Base-by-base conservation (phyloP, 2,329 filamentous ascomycete genomes). In the Fusarium devonianum region DNA sequence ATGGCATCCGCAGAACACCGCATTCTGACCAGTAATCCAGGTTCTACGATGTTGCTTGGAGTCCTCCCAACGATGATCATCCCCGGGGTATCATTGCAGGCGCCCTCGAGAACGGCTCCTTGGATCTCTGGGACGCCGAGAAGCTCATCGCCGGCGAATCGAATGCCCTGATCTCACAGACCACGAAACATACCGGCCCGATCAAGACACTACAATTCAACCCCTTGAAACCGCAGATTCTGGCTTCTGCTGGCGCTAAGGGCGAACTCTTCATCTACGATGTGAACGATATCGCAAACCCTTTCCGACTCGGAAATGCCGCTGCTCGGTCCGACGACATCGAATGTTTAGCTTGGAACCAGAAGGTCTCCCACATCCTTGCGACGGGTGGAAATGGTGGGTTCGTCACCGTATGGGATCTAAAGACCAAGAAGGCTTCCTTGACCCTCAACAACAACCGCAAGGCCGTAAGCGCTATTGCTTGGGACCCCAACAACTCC, bases 201-300 rank as follows among this genome's bases (percentile, higher is more conserved):
- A 92, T 97, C 75, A 97, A 97, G 75, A 86, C 94, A 19, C 78
- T 99, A 54, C 92, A 99, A 72, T 99, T 97, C 83, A 99, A 99
- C 74, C 92, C 93, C 9, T 83, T 91, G 73, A 88, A 92, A 70
- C 87, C 92, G 19, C 92, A 97, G 67, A 87, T 97, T 49, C 81
- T 99, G 35, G 93, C 94, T 34, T 96, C 92, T 3, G 93, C 90
- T 49, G 94, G 94, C 60, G 86, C 90, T 54, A 97, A 97, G 75
- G 94, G 94, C 69, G 94, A 99, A 75, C 85, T 99, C 29, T 99
- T 90, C 74, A 88, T 99, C 62, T 95, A 94, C 78, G 93, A 99
- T 68, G 78, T 97, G 63, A 92, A 95, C 74, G 92, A 97, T 71
- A 83, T 92, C 62, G 84, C 85, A 48, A 94, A 89, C 69, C 90